phyloP scores from a whole-genome alignment of 768 basidiomycete genomes.

The Coprinellus aureogranulatus region DNA sequence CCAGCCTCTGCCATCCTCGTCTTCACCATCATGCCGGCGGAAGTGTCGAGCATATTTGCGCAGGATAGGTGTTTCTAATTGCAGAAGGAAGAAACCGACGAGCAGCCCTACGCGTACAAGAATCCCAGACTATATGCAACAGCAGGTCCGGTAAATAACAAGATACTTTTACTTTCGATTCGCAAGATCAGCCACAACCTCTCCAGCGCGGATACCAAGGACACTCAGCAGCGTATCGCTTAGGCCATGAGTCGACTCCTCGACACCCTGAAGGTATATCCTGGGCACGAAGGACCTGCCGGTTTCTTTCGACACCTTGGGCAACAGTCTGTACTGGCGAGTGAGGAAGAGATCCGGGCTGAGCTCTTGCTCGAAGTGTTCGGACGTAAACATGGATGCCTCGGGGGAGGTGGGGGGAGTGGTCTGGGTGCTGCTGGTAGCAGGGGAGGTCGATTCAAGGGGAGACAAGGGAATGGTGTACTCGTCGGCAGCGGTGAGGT shows the following conservation, averaged over 20 bases:
- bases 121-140: background rate
- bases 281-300: slow-evolving; percentile 20
- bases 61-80: background rate
- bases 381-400: slow-evolving; percentile 16
- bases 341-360: slow-evolving; percentile 31
- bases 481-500: slow-evolving; percentile 10
- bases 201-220: slow-evolving; percentile 41
- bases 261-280: slow-evolving; percentile 36
- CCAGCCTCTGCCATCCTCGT: background rate
- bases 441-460: slow-evolving; percentile 13
- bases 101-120: background rate
- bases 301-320: slow-evolving; percentile 7
- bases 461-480: slow-evolving; percentile 9
- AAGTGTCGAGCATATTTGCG: too few species aligned
- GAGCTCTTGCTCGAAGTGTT: slow-evolving; percentile 11
- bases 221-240: slow-evolving; percentile 49
- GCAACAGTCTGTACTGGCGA: slow-evolving; percentile 43
- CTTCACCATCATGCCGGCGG: too few species aligned
- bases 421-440: slow-evolving; percentile 19
- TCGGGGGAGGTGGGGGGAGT: slow-evolving; percentile 26
- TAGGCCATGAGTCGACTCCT: slow-evolving; percentile 39
- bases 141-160: background rate
- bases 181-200: slow-evolving; percentile 39
- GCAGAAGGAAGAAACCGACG: background rate
- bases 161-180: slow-evolving; percentile 14